A percentile compares a stretch with the other conserved stretches of the same genome.
Conservation (phyloP, 2,329 filamentous ascomycete species). For the Hypoxylon sp. region DNA sequence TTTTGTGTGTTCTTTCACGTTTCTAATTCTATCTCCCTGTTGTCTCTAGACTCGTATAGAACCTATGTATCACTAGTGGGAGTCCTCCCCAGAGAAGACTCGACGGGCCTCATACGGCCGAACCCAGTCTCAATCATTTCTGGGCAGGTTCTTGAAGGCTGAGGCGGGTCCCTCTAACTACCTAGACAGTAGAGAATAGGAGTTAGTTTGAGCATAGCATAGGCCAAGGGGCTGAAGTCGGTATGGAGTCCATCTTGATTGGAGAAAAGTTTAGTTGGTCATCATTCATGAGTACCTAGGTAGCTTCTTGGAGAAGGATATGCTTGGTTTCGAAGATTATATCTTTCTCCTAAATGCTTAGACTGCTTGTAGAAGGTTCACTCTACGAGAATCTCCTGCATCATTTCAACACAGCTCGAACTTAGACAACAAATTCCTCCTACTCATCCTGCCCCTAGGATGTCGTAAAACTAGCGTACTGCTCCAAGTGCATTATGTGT, state of each 20-base stretch:
- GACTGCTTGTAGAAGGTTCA: neutral
- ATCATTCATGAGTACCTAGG: neutral
- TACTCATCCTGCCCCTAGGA: conserved; percentile 1
- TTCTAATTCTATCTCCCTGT: neutral
- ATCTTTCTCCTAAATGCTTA: neutral
- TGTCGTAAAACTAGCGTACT: neutral
- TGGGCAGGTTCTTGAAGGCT: neutral
- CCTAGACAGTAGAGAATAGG: conserved; percentile 4
- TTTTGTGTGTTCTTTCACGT: neutral
- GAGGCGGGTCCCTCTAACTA: neutral
- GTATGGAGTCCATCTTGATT: neutral
- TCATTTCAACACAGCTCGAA: neutral
- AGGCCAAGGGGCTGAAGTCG: conserved; percentile 3
- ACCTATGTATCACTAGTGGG: neutral
- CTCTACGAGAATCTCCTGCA: neutral
- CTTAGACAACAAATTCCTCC: neutral
- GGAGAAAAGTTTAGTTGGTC: conserved; percentile 1
- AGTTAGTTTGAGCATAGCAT: conserved; percentile 2
- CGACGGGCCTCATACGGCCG: neutral
- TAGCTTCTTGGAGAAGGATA: neutral
- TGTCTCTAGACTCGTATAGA: neutral
- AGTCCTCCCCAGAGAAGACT: neutral
- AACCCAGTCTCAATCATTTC: neutral
- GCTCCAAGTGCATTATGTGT: neutral
- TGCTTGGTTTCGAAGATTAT: neutral